phyloP scores from a whole-genome alignment of 2,329 filamentous ascomycete genomes.

The Chaetothyriales sp. region DNA sequence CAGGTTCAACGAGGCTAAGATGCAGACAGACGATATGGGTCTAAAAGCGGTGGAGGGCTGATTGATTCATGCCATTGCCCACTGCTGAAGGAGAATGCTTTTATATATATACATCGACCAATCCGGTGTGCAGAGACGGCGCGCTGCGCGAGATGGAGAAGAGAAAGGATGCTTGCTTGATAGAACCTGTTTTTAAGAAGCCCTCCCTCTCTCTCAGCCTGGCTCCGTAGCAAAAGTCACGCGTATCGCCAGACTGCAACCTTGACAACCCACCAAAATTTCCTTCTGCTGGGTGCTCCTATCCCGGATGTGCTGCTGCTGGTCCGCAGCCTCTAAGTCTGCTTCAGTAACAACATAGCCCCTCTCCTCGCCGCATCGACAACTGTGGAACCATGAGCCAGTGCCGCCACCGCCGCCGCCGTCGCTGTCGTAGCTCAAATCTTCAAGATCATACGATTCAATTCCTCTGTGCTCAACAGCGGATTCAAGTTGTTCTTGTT shows the following conservation, averaged over 20 bases:
- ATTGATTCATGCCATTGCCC: too few relatives aligned
- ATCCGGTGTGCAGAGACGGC: neutral
- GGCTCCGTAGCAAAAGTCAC: slow-evolving; percentile 44
- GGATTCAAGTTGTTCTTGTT: neutral
- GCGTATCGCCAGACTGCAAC: slow-evolving; percentile 51
- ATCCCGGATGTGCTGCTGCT: neutral
- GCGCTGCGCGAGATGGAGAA: too few relatives aligned
- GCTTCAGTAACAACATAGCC: slow-evolving; percentile 43
- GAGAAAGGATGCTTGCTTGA: neutral
- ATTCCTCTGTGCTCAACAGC: slow-evolving; percentile 33
- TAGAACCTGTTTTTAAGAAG: neutral
- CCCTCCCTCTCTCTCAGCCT: slow-evolving; percentile 10
- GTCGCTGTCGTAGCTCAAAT: slow-evolving; percentile 32
- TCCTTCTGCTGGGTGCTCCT: slow-evolving; percentile 38
- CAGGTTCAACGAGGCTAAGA: slow-evolving; percentile 26
- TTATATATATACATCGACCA: neutral
- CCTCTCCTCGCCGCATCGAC: slow-evolving; percentile 43
- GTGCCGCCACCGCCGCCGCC: slow-evolving; percentile 3
- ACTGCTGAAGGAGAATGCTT: too few relatives aligned
- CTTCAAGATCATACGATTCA: slow-evolving; percentile 46
- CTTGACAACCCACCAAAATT: slow-evolving; percentile 46
- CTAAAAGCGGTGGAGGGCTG: slow-evolving; percentile 25
- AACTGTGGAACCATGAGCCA: slow-evolving; percentile 36
- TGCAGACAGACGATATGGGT: slow-evolving; percentile 23
- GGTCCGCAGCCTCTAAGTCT: slow-evolving; percentile 31